These are phyloP conservation scores for Cornus kousa DNA, from an alignment of 148 eudicot genomes.

Conservation along the genomic window DNA sequence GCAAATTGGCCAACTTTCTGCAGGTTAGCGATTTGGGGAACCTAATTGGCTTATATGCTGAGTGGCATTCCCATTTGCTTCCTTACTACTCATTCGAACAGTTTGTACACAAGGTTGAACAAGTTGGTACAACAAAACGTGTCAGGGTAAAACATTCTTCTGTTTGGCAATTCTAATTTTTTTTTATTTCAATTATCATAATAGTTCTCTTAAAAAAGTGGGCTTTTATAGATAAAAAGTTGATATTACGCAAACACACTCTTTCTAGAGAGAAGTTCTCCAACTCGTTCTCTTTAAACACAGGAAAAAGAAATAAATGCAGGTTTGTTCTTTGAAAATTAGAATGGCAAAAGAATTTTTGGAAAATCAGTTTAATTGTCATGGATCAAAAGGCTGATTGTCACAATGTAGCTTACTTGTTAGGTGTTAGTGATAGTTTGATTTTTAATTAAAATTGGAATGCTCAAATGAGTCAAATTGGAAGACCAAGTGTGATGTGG, in stretches of 20 bases:
- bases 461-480: neutral
- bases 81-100: slow-evolving; percentile 90
- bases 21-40: slow-evolving; percentile 78
- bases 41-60: slow-evolving; percentile 74
- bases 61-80: slow-evolving; percentile 83
- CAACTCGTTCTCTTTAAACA: neutral
- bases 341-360: too few species aligned
- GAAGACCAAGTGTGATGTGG: neutral
- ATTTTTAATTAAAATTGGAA: too few species aligned
- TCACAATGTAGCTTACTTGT: too few species aligned
- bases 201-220: neutral
- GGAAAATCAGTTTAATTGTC: neutral
- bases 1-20: slow-evolving; percentile 7
- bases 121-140: slow-evolving; percentile 69
- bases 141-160: slow-evolving; percentile 53
- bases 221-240: neutral
- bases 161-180: neutral
- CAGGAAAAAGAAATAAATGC: neutral
- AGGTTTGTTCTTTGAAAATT: neutral
- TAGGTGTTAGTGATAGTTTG: neutral
- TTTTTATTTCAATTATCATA: neutral
- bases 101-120: slow-evolving; percentile 84
- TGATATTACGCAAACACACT: neutral
- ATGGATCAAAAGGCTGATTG: neutral
- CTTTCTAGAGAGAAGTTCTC: neutral